These are phyloP conservation scores for Lepraria neglecta DNA, from an alignment of 495 filamentous ascomycete species.

Conservation along the genomic window DNA sequence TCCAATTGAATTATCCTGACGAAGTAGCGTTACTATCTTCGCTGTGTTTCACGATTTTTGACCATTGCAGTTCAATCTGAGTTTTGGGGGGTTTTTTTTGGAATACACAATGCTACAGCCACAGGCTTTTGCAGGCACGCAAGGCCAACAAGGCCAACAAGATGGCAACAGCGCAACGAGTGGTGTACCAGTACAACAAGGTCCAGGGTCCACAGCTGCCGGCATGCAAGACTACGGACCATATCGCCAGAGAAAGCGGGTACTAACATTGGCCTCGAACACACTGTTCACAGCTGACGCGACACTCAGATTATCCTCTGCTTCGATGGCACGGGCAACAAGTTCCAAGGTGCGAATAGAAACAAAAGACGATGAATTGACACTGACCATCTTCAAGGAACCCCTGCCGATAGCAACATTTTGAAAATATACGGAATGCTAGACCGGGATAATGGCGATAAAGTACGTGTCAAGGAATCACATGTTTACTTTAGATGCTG, in stretches of 20 bases:
- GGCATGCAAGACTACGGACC: constrained; percentile 9
- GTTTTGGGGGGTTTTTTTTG: neutral
- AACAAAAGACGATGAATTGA: neutral
- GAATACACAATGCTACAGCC: neutral
- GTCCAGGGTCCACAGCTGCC: neutral
- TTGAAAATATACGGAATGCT: constrained; percentile 73
- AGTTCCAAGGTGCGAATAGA: constrained; percentile 56
- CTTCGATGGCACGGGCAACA: constrained; percentile 87
- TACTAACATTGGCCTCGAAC: neutral
- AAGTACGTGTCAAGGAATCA: neutral
- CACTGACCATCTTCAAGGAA: constrained; percentile 47
- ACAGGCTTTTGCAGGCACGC: neutral
- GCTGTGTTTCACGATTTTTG: too few relatives aligned
- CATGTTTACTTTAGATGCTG: neutral
- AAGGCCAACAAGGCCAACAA: neutral
- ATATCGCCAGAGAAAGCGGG: constrained; percentile 22
- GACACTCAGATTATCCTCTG: constrained; percentile 64
- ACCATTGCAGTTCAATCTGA: too few relatives aligned
- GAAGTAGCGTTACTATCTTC: too few relatives aligned
- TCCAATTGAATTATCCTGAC: too few relatives aligned
- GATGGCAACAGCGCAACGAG: constrained; percentile 1
- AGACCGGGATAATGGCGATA: constrained; percentile 46
- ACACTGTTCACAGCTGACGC: constrained; percentile 19
- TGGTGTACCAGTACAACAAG: constrained; percentile 2
- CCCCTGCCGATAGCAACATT: constrained; percentile 79